These are phyloP conservation scores for Podila horticola DNA, from an alignment of 192 early-diverging fungal species.

Conservation along the genomic window DNA sequence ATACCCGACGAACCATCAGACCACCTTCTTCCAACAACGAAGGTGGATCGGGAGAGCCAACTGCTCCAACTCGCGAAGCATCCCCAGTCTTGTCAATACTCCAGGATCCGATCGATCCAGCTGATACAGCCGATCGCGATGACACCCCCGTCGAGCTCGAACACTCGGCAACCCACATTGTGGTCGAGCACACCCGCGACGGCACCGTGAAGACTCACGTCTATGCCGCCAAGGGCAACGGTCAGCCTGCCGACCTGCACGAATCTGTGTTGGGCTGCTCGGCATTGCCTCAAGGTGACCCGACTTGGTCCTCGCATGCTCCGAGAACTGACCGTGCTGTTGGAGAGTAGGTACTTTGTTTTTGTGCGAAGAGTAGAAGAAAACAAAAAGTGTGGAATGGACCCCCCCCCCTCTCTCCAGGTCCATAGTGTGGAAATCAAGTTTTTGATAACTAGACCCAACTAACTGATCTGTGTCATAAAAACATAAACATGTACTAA, in stretches of 20 bases:
- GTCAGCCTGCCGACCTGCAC: conserved; percentile 18
- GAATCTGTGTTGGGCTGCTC: conserved; percentile 6
- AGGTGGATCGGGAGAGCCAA: no score
- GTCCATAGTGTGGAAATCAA: no score
- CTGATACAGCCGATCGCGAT: background rate
- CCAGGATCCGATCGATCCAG: background rate
- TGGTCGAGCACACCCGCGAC: conserved; percentile 26
- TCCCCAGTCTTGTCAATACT: background rate
- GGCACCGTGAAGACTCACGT: conserved; percentile 45
- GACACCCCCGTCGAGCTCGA: background rate
- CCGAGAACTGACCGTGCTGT: background rate
- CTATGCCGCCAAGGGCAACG: conserved; percentile 30
- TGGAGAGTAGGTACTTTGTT: background rate
- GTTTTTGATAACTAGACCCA: no score
- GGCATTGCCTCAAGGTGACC: background rate
- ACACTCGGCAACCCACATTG: conserved; percentile 32
- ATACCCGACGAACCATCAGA: no score
- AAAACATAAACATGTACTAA: background rate
- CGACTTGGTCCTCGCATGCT: background rate
- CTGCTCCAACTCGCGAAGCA: background rate
- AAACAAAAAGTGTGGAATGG: no score
- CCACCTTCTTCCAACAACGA: no score
- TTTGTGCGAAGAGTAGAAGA: no score
- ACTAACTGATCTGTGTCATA: background rate
- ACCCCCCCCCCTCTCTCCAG: no score